Conservation (phyloP, 768 basidiomycete genomes). For the Trametes cinnabarina region DNA sequence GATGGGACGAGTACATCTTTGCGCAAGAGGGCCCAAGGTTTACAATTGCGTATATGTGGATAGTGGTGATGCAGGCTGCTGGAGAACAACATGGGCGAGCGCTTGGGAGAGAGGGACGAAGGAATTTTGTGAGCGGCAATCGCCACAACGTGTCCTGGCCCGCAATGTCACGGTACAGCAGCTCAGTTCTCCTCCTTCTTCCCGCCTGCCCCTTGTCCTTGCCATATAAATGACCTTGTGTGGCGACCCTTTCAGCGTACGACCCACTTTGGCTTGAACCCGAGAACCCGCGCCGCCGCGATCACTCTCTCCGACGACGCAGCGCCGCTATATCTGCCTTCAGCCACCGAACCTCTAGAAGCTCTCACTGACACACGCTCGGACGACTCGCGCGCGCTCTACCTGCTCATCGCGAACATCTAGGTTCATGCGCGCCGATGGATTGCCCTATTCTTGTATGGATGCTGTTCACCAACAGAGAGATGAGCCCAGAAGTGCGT, state of each 20-base stretch:
- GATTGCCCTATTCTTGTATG: slow-evolving; percentile 74
- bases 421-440: slow-evolving; percentile 28
- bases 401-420: slow-evolving; percentile 7
- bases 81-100: not conserved
- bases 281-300: not conserved
- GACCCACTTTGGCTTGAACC: not conserved
- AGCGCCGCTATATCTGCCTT: not conserved
- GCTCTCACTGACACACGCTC: not conserved
- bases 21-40: no score
- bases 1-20: not conserved
- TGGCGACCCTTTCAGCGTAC: no score
- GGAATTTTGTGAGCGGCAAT: slow-evolving; percentile 19
- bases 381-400: not conserved
- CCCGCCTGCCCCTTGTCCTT: not conserved
- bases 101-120: slow-evolving; percentile 2
- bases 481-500: slow-evolving; percentile 63
- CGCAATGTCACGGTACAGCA: slow-evolving; percentile 3
- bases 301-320: no score
- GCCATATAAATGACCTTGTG: slow-evolving; percentile 14
- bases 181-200: not conserved
- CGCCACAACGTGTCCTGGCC: slow-evolving; percentile 18
- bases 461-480: slow-evolving; percentile 77
- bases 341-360: not conserved
- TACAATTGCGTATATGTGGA: not conserved
- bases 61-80: not conserved